Evolutionary conservation across 768 basidiomycete genomes (phyloP), one percentile per base, ranked within the genome.

Genomic region (Boletus reticuloceps): DNA sequence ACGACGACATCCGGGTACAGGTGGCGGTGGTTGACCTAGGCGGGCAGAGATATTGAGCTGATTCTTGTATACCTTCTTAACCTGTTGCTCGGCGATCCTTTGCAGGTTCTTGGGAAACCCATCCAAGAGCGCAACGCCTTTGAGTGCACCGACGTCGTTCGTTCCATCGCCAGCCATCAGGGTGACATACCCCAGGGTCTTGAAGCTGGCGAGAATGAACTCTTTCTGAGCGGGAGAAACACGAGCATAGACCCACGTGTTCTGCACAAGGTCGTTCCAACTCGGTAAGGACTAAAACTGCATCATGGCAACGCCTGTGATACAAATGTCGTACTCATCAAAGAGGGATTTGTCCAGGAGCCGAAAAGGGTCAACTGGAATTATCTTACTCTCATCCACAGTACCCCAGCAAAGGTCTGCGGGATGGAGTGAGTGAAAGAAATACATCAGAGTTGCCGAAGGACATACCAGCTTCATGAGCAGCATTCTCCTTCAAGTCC

Each of bases 101-200:
- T 91, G 83, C 22, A 99, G 74, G 65, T 98, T 97, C 62, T 95
- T 94, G 0, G 83, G 82, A 0, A 94, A 91, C 1, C 96, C 94
- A 64, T 98, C 94, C 51, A 97, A 75, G 5, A 94, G 76, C 1
- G 96, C 96, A 29, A 98, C 91, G 47, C 97, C 96, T 72, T 98
- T 99, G 50, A 99, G 82, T 4, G 97, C 97, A 22, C 97, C 97
- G 47, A 99, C 96, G 59, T 98, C 97, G 68, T 99, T 98, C 5
- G 97, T 99, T 31, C 97, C 97, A 68, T 99, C 97, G 49, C 97
- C 97, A 6, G 95, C 97, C 97, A 98, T 98, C 49, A 99, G 80
- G 0, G 97, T 99, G 16, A 80, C 81, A 68, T 93, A 99, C 22
- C 96, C 96, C 27, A 97, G 83, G 3, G 79, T 78, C 70, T 94